Evolutionary conservation across 345 rosid species (phyloP).

Genomic region (Raphanus raphanistrum): DNA sequence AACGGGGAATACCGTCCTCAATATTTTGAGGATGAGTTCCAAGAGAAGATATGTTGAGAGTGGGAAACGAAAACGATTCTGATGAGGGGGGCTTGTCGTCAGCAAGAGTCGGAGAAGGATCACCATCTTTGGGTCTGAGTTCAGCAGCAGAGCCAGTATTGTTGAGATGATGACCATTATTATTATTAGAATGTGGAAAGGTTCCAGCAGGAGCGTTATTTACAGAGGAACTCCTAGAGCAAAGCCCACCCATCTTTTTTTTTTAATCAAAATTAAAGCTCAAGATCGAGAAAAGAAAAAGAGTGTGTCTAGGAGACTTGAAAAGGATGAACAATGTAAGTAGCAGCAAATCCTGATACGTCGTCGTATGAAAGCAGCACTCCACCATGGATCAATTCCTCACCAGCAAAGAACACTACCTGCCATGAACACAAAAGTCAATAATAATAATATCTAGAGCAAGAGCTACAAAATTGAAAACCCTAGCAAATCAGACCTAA

Average conservation of each 20-base stretch:
- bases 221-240: constrained; percentile 93
- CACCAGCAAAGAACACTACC: constrained; percentile 1
- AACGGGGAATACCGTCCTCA: constrained; percentile 71
- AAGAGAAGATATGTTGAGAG: constrained; percentile 38
- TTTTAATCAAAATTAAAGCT: constrained; percentile 4
- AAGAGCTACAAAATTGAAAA: constrained; percentile 4
- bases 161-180: constrained; percentile 59
- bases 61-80: constrained; percentile 62
- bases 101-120: constrained; percentile 49
- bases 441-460: neutral
- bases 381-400: constrained; percentile 55
- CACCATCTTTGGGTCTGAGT: constrained; percentile 39
- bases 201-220: constrained; percentile 91
- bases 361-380: constrained; percentile 41
- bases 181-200: constrained; percentile 58
- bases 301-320: constrained; percentile 14
- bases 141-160: constrained; percentile 49
- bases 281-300: constrained; percentile 12
- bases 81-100: constrained; percentile 47
- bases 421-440: constrained; percentile 28
- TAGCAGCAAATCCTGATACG: constrained; percentile 44
- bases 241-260: constrained; percentile 96
- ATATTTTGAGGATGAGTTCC: constrained; percentile 49
- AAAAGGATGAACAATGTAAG: constrained; percentile 36
- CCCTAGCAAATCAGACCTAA: constrained; percentile 28